Percentiles rank a stretch among this genome's conserved stretches.
Conservation (phyloP, 805 yeast genomes). For the Yarrowia sp. region DNA sequence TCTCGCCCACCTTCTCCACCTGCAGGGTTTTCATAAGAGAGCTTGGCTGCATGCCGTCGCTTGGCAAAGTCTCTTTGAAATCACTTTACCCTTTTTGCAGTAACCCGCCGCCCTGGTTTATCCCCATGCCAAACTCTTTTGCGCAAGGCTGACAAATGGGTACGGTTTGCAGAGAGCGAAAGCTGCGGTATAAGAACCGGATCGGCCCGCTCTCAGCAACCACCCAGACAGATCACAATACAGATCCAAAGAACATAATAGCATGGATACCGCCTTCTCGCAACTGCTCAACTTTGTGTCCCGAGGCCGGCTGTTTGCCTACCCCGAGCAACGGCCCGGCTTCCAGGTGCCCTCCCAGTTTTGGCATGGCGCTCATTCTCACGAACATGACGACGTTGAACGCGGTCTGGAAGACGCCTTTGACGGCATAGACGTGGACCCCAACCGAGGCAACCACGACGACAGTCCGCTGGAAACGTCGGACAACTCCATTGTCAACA, state of each 20-base stretch:
- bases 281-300: not conserved
- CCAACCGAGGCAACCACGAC: not conserved
- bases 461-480: not conserved
- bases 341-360: constrained; percentile 3
- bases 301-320: not conserved
- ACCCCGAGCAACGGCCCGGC: not conserved
- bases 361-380: not conserved
- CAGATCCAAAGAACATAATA: too few species aligned
- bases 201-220: too few species aligned
- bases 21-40: not conserved
- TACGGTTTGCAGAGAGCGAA: not conserved
- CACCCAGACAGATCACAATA: too few species aligned
- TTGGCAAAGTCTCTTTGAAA: constrained; percentile 7
- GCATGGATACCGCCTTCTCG: constrained; percentile 1
- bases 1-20: not conserved
- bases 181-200: not conserved
- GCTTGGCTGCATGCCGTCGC: not conserved
- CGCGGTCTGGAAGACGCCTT: not conserved
- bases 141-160: constrained; percentile 11
- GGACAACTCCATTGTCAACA: not conserved
- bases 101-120: not conserved
- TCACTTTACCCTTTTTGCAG: not conserved
- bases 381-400: not conserved
- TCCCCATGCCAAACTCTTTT: constrained; percentile 8
- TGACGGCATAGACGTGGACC: not conserved